phyloP scores from a whole-genome alignment of 2,329 filamentous ascomycete genomes.

The Ascosphaera apis region DNA sequence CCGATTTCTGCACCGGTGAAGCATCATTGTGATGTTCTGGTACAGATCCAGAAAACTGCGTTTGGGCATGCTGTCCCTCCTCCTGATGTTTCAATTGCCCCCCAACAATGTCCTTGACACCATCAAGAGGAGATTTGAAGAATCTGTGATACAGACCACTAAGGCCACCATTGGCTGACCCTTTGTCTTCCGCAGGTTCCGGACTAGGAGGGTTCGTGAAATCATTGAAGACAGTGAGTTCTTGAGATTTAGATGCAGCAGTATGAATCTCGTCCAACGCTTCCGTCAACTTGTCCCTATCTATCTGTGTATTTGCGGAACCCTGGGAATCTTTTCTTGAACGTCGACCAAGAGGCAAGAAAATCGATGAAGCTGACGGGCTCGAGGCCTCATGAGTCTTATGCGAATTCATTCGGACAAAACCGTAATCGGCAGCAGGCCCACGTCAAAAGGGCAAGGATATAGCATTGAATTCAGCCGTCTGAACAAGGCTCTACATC shows the following conservation, averaged over 20 bases:
- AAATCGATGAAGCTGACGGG: slow-evolving; percentile 21
- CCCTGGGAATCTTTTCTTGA: slow-evolving; percentile 23
- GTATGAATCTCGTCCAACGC: slow-evolving; percentile 73
- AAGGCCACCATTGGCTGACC: slow-evolving; percentile 55
- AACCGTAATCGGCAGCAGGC: slow-evolving; percentile 1
- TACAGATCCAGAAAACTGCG: background rate
- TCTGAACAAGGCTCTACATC: background rate
- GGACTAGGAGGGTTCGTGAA: slow-evolving; percentile 46
- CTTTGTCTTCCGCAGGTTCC: slow-evolving; percentile 41
- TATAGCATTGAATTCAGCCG: background rate
- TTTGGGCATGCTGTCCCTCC: background rate
- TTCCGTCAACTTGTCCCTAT: slow-evolving; percentile 53
- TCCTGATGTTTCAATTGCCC: slow-evolving; percentile 9
- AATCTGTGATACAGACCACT: slow-evolving; percentile 76
- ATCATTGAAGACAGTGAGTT: slow-evolving; percentile 83
- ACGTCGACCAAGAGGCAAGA: slow-evolving; percentile 19
- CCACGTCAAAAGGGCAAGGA: background rate
- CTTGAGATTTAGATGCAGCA: slow-evolving; percentile 62
- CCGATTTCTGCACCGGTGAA: slow-evolving; percentile 8
- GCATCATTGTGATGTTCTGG: slow-evolving; percentile 6
- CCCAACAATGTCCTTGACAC: slow-evolving; percentile 30
- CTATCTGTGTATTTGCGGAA: slow-evolving; percentile 31
- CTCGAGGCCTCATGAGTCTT: slow-evolving; percentile 17
- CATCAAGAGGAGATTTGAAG: slow-evolving; percentile 48
- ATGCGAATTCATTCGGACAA: slow-evolving; percentile 14